Base-by-base conservation (phyloP, 306 rosid genomes). In the Dryas alaskensis region DNA sequence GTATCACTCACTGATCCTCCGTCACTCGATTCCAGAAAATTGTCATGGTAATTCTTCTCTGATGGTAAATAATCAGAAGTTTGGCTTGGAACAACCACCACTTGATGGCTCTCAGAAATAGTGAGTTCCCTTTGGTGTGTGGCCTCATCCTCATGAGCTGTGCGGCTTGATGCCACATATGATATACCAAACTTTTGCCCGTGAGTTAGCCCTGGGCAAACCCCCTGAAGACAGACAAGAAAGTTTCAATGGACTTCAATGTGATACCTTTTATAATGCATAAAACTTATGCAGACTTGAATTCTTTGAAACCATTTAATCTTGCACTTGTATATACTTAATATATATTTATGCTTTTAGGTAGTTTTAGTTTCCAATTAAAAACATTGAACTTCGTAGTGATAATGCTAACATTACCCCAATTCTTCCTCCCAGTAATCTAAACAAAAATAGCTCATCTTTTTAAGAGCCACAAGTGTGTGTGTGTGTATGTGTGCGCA, bases 201-300 rank as follows among this genome's bases (percentile, higher is more conserved):
- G 78, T 88, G 95, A 71, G 77, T 75, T 59, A 91, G 85, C 79
- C 95, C 96, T 37, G 91, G 96, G 87, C 97, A 94, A 82, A 84
- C 64, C 53, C 98, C 97, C 97, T 94, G 92, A 78, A 82, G 54
- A 75, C 59, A 54, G 58, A 81, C 68, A 74, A 60, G 74, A 80
- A 67, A 65, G 50, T 60, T 48, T 73, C 45, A 63, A 45, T 60
- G 60, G 25, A 63, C 45, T 50, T 40, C 65, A 49, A 47, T 47
- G 27, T 37, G 65, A 73, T 6, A 22, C 14, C 14, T 57, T 72
- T 27, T 6, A 66, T 58, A 12, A 48, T 72, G 31, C 46, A n/a
- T 4, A 58, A 4, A 53, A 6, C 16, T 42, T 10, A 10, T 4
- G 22, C 11, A 58, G 37, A 76, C 43, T 13, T 45, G 0, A 43